Evolutionary conservation across 2,329 filamentous ascomycete species (phyloP).

Genomic region (Xylaria arbuscula): DNA sequence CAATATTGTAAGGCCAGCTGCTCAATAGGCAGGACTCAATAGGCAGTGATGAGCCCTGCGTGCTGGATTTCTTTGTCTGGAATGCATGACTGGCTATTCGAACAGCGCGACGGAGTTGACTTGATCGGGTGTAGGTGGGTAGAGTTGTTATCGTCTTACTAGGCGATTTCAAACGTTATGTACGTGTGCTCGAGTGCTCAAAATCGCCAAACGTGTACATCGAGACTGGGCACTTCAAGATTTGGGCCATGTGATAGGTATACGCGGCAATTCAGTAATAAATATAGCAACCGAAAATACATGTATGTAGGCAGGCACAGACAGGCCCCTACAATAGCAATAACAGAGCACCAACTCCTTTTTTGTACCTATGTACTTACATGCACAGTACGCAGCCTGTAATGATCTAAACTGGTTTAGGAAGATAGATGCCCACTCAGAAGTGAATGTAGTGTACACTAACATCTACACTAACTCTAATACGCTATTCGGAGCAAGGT

Average conservation of each 20-base stretch:
- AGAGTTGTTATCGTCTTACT: background rate
- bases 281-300: background rate
- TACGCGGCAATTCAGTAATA: background rate
- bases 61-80: conserved; percentile 6
- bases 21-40: conserved; percentile 7
- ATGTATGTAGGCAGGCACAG: background rate
- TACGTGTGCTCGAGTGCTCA: background rate
- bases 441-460: background rate
- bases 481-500: background rate
- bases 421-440: background rate
- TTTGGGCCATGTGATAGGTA: background rate
- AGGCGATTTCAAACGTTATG: background rate
- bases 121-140: background rate
- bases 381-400: background rate
- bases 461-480: background rate
- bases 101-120: background rate
- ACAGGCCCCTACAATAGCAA: background rate
- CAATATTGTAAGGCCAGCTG: conserved; percentile 27
- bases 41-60: conserved; percentile 16
- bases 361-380: background rate
- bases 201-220: background rate
- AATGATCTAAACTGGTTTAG: background rate
- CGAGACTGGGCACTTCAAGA: background rate
- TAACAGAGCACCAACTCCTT: background rate
- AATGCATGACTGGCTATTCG: conserved; percentile 9